Conservation (phyloP, 805 yeast genomes). For the Candida ascalaphidarum region DNA sequence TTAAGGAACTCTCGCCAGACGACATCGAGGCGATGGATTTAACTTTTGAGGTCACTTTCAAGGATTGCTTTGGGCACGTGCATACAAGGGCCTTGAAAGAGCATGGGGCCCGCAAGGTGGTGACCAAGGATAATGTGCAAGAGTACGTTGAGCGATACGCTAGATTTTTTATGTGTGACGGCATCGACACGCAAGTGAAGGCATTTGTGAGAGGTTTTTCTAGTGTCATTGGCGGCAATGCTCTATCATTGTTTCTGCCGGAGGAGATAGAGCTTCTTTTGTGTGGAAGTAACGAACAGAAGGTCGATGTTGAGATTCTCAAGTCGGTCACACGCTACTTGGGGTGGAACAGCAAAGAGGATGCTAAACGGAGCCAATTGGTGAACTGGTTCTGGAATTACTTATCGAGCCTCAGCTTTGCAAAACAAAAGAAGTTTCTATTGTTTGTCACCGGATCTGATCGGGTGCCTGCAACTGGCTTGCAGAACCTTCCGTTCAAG, state of each 20-base stretch:
- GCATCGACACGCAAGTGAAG: slow-evolving; percentile 43
- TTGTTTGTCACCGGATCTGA: slow-evolving; percentile 86
- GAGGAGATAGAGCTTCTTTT: slow-evolving; percentile 73
- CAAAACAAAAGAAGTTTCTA: slow-evolving; percentile 54
- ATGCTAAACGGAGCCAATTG: slow-evolving; percentile 28
- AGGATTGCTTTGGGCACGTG: slow-evolving; percentile 36
- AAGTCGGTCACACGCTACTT: slow-evolving; percentile 65
- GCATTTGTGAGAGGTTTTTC: slow-evolving; percentile 66
- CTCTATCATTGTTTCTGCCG: slow-evolving; percentile 69
- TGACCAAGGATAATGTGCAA: slow-evolving; percentile 49
- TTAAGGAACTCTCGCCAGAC: slow-evolving; percentile 15
- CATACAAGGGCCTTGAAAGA: slow-evolving; percentile 44
- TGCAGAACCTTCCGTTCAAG: slow-evolving; percentile 64
- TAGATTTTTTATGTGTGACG: slow-evolving; percentile 48
- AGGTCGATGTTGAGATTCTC: slow-evolving; percentile 57
- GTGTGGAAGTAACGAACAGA: slow-evolving; percentile 65
- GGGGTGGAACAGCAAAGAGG: slow-evolving; percentile 44
- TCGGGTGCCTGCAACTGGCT: slow-evolving; percentile 87
- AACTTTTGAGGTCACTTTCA: slow-evolving; percentile 54
- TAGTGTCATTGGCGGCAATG: slow-evolving; percentile 72
- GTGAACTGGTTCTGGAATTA: slow-evolving; percentile 87
- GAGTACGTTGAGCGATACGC: slow-evolving; percentile 58
- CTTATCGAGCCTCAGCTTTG: slow-evolving; percentile 36
- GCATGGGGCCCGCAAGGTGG: slow-evolving; percentile 48
- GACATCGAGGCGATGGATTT: slow-evolving; percentile 38